These are phyloP conservation scores for Mycena latifolia DNA, from an alignment of 768 basidiomycete species.

Conservation along the genomic window DNA sequence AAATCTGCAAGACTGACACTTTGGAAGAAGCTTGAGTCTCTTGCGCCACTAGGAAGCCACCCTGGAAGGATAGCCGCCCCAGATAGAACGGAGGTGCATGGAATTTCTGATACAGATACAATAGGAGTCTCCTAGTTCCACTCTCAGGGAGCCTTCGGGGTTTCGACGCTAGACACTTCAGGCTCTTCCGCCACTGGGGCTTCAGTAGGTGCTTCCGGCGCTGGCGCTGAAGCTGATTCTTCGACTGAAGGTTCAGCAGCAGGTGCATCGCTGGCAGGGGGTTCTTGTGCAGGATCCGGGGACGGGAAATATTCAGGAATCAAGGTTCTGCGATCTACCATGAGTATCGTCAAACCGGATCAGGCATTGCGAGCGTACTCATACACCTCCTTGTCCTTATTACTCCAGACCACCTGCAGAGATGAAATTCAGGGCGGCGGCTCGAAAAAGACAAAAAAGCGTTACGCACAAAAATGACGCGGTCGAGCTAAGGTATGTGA, in stretches of 20 bases:
- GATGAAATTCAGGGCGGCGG: background rate
- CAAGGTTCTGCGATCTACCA: conserved; percentile 50
- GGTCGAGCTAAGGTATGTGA: conserved; percentile 63
- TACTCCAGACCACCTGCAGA: conserved; percentile 66
- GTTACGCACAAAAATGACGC: conserved; percentile 68
- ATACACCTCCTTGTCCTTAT: conserved; percentile 73
- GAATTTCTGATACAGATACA: too few relatives aligned
- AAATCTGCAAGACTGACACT: too few relatives aligned
- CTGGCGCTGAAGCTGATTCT: background rate
- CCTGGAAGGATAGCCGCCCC: too few relatives aligned
- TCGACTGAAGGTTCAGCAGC: background rate
- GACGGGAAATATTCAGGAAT: conserved; percentile 76
- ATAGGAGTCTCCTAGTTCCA: too few relatives aligned
- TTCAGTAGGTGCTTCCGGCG: background rate
- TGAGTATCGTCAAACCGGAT: conserved; percentile 18
- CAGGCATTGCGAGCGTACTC: conserved; percentile 59
- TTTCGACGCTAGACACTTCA: conserved; percentile 6
- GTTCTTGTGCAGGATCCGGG: conserved; percentile 14
- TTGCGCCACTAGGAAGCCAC: too few relatives aligned
- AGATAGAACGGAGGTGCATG: too few relatives aligned
- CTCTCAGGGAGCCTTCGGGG: conserved; percentile 3
- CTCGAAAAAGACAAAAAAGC: background rate
- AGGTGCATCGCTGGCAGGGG: conserved; percentile 1
- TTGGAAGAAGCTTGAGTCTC: too few relatives aligned
- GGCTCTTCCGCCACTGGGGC: conserved; percentile 12